Percentiles rank a stretch among this genome's conserved stretches.
Conservation (phyloP, 805 yeast genomes). For the Candida krabiensis region DNA sequence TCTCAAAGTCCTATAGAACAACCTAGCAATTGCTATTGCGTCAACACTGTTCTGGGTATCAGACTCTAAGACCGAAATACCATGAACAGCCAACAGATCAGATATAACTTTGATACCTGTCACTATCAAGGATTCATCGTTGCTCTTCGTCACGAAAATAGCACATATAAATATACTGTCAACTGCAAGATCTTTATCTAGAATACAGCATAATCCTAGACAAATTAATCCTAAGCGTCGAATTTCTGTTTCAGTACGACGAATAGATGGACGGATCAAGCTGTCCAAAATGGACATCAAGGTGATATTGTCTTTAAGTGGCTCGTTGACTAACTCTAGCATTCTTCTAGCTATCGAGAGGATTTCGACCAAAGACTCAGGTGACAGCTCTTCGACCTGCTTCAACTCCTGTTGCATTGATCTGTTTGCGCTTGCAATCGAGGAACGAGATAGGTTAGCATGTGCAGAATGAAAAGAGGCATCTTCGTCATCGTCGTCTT, state of each 20-base stretch:
- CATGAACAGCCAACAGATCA: slow-evolving; percentile 78
- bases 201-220: slow-evolving; percentile 74
- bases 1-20: slow-evolving; percentile 66
- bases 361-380: slow-evolving; percentile 58
- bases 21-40: slow-evolving; percentile 61
- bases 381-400: slow-evolving; percentile 42
- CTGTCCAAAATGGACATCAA: slow-evolving; percentile 70
- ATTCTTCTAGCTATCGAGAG: slow-evolving; percentile 66
- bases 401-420: slow-evolving; percentile 33
- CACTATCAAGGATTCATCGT: slow-evolving; percentile 59
- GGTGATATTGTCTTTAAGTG: slow-evolving; percentile 63
- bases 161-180: slow-evolving; percentile 64
- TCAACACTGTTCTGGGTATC: slow-evolving; percentile 57
- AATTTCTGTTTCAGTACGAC: slow-evolving; percentile 52
- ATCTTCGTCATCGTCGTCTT: slow-evolving; percentile 22
- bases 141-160: slow-evolving; percentile 58
- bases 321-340: slow-evolving; percentile 64
- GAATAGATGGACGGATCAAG: slow-evolving; percentile 77
- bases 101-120: slow-evolving; percentile 69
- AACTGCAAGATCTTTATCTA: slow-evolving; percentile 65
- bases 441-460: slow-evolving; percentile 32
- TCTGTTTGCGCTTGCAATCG: slow-evolving; percentile 30
- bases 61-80: slow-evolving; percentile 61
- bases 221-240: slow-evolving; percentile 70
- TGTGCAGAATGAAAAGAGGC: slow-evolving; percentile 29